These are phyloP conservation scores for Nannizzia gypsea DNA, from an alignment of 2,329 filamentous ascomycete species.

Conservation along the genomic window DNA sequence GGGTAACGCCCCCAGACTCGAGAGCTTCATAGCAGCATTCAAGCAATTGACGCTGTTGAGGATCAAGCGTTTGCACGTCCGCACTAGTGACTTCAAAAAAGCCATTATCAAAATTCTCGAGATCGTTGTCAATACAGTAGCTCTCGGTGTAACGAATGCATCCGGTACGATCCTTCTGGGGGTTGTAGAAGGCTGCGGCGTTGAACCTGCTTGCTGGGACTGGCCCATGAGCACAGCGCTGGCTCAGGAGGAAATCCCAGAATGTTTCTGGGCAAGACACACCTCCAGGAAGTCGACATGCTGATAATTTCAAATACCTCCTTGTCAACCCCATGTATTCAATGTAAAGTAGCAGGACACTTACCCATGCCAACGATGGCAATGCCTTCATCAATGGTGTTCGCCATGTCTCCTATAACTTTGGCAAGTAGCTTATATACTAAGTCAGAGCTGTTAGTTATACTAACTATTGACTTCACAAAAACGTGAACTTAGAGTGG, in stretches of 20 bases:
- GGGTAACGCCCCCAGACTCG: not conserved
- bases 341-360: not conserved
- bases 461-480: no score
- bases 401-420: not conserved
- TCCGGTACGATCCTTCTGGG: not conserved
- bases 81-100: not conserved
- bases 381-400: not conserved
- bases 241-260: slow-evolving; percentile 14
- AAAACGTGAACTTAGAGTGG: no score
- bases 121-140: not conserved
- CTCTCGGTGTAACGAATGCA: not conserved
- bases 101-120: not conserved
- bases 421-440: no score
- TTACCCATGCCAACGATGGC: not conserved
- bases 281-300: slow-evolving; percentile 15
- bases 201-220: slow-evolving; percentile 15
- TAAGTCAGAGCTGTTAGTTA: no score
- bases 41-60: slow-evolving; percentile 1
- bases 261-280: slow-evolving; percentile 12
- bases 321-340: not conserved
- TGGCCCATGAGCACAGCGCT: slow-evolving; percentile 9
- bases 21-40: slow-evolving; percentile 3
- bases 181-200: slow-evolving; percentile 5
- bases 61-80: not conserved
- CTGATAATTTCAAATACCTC: not conserved